phyloP scores from a whole-genome alignment of 441 rosid genomes.

The Arabidopsis hybrid region DNA sequence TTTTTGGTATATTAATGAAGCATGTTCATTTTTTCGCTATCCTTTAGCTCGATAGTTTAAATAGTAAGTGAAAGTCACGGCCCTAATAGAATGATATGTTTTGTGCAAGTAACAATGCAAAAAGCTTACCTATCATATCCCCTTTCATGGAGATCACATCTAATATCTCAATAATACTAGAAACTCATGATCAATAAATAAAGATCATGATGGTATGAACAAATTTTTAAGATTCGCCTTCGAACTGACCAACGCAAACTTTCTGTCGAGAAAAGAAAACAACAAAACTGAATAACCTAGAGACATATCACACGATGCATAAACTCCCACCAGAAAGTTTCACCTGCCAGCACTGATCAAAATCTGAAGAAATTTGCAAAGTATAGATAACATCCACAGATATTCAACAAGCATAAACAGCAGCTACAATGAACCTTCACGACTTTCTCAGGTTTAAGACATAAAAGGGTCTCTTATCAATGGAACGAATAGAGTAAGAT shows the following conservation, averaged over 20 bases:
- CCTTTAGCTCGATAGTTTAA: neutral
- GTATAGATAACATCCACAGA: neutral
- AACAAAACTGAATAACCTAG: neutral
- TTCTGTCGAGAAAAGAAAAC: neutral
- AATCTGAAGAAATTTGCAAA: neutral
- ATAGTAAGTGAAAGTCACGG: slow-evolving; percentile 4
- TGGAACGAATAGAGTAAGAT: slow-evolving; percentile 13
- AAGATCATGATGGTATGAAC: neutral
- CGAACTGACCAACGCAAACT: slow-evolving; percentile 15
- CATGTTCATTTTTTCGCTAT: slow-evolving; percentile 11
- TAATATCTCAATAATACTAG: neutral
- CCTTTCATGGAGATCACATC: slow-evolving; percentile 1
- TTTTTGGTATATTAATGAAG: slow-evolving; percentile 22
- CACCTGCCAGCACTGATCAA: slow-evolving; percentile 27
- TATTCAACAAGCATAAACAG: slow-evolving; percentile 10
- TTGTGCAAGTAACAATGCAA: slow-evolving; percentile 31
- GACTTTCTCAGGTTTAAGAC: neutral
- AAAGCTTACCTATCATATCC: slow-evolving; percentile 5
- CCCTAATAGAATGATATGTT: slow-evolving; percentile 13
- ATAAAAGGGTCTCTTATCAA: slow-evolving; percentile 11
- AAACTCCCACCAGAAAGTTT: neutral
- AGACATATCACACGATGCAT: neutral
- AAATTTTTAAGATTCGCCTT: slow-evolving; percentile 4
- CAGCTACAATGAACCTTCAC: neutral
- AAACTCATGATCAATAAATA: neutral